Evolutionary conservation across 2,329 filamentous ascomycete genomes (phyloP), one percentile per base, ranked within the genome.

Genomic region (Scedosporium aurantiacum): DNA sequence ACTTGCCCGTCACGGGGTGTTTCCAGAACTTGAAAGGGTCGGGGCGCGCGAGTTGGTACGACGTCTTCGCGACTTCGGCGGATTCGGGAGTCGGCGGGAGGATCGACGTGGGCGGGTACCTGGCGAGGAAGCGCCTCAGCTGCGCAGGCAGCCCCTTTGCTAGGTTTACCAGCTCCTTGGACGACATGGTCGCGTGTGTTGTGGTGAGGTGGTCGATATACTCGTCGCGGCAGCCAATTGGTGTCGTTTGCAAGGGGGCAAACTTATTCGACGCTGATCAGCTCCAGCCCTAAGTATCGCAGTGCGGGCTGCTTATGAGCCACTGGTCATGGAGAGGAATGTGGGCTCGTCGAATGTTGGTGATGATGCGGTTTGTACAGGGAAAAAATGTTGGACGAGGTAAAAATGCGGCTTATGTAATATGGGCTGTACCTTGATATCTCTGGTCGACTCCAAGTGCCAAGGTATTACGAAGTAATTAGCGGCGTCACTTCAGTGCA

Each of bases 11-110:
- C 50, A 79, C 76, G 43, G 88, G 84, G 76, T 96, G 88, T 75
- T 89, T 91, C 68, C 83, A 85, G 43, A 89, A 84, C 64, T 85
- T 79, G 78, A 99, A 99, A 0, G 93, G 93, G 71, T 96, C 94
- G 58, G 81, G 79, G 63, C 84, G 78, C 71, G 78, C 75, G 68
- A 77, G 76, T 68, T 83, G 80, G 77, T 78, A 86, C 62, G 73
- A 75, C 64, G 76, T 80, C 74, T 70, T 75, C 28, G 56, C 18
- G 32, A 45, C 43, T 72, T 64, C 73, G 65, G 77, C 67, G 66
- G 75, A 69, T 57, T 73, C 69, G 58, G 75, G 71, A 62, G 74
- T 73, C 58, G 73, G 70, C 63, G 81, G 74, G 63, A 84, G 76
- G 70, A 87, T 81, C 67, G 82, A 74, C 60, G 77, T 82, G 57